phyloP scores from a whole-genome alignment of 306 rosid species.

The Castanea mollissima region DNA sequence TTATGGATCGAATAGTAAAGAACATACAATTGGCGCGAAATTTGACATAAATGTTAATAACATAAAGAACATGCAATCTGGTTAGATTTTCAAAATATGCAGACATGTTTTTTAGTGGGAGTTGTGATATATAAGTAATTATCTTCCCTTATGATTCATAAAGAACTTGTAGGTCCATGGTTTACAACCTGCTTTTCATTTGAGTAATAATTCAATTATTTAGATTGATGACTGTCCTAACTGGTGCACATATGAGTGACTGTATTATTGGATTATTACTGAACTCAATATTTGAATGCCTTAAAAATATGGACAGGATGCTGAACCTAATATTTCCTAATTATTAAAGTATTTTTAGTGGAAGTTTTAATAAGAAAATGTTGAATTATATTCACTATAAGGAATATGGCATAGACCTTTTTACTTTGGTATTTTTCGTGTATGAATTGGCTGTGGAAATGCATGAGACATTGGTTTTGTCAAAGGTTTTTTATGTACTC shows the following conservation, averaged over 20 bases:
- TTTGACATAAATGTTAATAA: too few relatives aligned
- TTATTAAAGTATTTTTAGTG: not conserved
- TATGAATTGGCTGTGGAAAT: not conserved
- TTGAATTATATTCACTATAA: too few relatives aligned
- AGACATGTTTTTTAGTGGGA: not conserved
- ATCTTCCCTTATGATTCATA: not conserved
- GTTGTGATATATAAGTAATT: not conserved
- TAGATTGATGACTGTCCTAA: not conserved
- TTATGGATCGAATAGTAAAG: too few relatives aligned
- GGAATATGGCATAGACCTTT: not conserved
- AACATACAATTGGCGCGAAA: too few relatives aligned
- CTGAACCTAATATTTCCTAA: not conserved
- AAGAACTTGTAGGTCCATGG: not conserved
- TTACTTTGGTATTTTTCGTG: not conserved
- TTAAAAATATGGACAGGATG: not conserved
- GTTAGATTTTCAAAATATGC: not conserved
- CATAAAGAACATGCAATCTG: too few relatives aligned
- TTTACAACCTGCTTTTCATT: not conserved
- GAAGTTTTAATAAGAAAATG: not conserved
- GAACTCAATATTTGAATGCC: not conserved
- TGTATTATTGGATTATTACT: not conserved
- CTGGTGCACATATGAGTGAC: not conserved
- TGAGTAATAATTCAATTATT: not conserved
- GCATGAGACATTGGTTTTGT: not conserved
- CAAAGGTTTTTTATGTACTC: not conserved